A percentile compares a stretch with the other conserved stretches of the same genome.
Evolutionary conservation across 768 basidiomycete genomes (phyloP).

Genomic region (Harrya chromipes): DNA sequence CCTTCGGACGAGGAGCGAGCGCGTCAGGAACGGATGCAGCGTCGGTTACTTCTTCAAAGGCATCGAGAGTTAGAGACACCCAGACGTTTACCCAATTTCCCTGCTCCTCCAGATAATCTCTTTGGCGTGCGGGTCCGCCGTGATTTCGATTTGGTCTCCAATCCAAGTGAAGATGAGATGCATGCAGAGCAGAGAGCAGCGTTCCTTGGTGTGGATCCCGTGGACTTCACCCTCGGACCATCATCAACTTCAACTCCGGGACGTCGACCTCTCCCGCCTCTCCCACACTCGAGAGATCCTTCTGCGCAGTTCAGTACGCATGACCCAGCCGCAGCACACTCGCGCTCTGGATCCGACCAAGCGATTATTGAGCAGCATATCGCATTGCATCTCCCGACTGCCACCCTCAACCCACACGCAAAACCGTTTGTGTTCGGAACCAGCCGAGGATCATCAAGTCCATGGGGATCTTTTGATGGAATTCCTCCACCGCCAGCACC

Average conservation of each 20-base stretch:
- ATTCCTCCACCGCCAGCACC: conserved; percentile 38
- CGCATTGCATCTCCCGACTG: conserved; percentile 16
- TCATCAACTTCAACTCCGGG: conserved; percentile 42
- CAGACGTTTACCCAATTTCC: conserved; percentile 75
- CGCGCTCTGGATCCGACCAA: conserved; percentile 45
- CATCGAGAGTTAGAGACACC: conserved; percentile 56
- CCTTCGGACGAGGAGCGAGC: conserved; percentile 88
- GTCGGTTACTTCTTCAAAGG: conserved; percentile 52
- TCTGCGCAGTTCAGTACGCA: conserved; percentile 61
- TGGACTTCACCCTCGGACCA: conserved; percentile 46
- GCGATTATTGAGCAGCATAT: conserved; percentile 32
- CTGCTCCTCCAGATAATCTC: conserved; percentile 62
- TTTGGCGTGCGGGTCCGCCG: conserved; percentile 40
- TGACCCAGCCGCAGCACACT: conserved; percentile 65
- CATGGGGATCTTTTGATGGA: conserved; percentile 31
- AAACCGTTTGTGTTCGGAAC: conserved; percentile 82
- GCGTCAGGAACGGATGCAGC: conserved; percentile 60
- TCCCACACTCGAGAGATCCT: conserved; percentile 62
- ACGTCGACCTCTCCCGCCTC: conserved; percentile 52
- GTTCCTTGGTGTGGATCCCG: conserved; percentile 43
- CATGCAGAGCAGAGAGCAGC: conserved; percentile 34
- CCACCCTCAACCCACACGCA: conserved; percentile 69
- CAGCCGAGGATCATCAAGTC: conserved; percentile 31
- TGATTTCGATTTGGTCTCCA: conserved; percentile 75
- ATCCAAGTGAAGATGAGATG: conserved; percentile 77